Evolutionary conservation across 768 basidiomycete species (phyloP).

Genomic region (Lyophyllum atratum): DNA sequence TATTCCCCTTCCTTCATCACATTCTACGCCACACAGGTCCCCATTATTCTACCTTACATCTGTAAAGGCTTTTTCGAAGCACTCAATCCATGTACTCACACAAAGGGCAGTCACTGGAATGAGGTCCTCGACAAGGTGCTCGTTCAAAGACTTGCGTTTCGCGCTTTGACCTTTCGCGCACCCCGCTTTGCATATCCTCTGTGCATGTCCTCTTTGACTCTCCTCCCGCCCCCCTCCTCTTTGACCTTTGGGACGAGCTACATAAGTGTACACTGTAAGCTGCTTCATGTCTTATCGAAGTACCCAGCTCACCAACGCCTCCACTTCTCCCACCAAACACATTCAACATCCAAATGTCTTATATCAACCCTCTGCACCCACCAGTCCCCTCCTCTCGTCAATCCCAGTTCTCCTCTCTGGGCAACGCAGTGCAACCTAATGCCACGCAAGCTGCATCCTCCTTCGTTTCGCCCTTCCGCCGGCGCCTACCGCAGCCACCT

Average conservation of each 20-base stretch:
- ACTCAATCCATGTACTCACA: no score
- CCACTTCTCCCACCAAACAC: background rate
- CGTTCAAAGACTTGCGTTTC: background rate
- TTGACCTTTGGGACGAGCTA: background rate
- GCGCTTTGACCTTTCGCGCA: background rate
- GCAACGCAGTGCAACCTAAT: slow-evolving; percentile 20
- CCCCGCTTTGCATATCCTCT: background rate
- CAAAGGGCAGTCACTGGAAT: background rate
- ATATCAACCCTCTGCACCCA: slow-evolving; percentile 46
- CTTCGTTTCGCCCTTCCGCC: slow-evolving; percentile 34
- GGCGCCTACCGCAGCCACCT: slow-evolving; percentile 36
- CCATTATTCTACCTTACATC: background rate
- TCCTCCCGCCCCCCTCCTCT: background rate
- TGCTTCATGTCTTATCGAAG: background rate
- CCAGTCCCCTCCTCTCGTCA: slow-evolving; percentile 31
- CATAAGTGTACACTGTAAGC: background rate
- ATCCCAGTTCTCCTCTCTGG: slow-evolving; percentile 30
- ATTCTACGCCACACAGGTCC: background rate
- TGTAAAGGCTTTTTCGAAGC: background rate
- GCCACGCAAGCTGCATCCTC: slow-evolving; percentile 5
- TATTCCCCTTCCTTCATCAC: background rate
- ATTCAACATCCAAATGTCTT: slow-evolving; percentile 34
- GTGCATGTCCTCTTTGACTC: background rate
- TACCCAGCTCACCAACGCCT: background rate
- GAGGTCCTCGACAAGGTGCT: background rate